A percentile compares a stretch with the other conserved stretches of the same genome.
Evolutionary conservation across 2,329 filamentous ascomycete genomes (phyloP).

Genomic region (Emergomyces africanus): DNA sequence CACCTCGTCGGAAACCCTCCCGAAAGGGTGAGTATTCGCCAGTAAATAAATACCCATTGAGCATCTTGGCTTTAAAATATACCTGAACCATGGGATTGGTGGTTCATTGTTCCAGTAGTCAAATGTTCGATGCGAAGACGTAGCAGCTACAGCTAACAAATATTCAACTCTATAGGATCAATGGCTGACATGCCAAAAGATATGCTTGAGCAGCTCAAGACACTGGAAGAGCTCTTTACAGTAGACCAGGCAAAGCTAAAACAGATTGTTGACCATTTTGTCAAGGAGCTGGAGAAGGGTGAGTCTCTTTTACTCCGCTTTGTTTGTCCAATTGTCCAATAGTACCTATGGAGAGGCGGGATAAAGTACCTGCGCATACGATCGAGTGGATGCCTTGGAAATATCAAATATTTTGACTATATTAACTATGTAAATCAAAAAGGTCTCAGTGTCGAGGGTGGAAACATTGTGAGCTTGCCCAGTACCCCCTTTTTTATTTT

Average conservation of each 20-base stretch:
- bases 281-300: constrained; percentile 79
- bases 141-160: neutral
- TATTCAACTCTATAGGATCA: constrained; percentile 48
- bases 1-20: constrained; percentile 52
- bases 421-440: neutral
- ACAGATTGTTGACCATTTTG: constrained; percentile 79
- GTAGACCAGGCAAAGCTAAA: constrained; percentile 71
- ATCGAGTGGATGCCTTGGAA: neutral
- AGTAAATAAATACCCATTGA: constrained; percentile 5
- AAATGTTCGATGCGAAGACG: neutral
- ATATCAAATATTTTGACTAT: neutral
- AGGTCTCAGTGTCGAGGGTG: constrained; percentile 77
- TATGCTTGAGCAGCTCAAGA: constrained; percentile 66
- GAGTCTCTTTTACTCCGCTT: constrained; percentile 14
- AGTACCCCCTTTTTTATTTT: neutral
- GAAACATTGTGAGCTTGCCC: constrained; percentile 63
- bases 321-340: neutral
- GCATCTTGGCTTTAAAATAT: neutral
- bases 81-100: neutral
- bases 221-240: constrained; percentile 72
- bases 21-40: constrained; percentile 54
- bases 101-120: neutral
- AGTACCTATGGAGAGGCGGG: too few relatives aligned
- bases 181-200: constrained; percentile 84
- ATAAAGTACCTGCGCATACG: neutral